A percentile compares a stretch with the other conserved stretches of the same genome.
These are phyloP conservation scores for Bidens hawaiensis DNA, from an alignment of 140 eudicot species.

Conservation along the genomic window DNA sequence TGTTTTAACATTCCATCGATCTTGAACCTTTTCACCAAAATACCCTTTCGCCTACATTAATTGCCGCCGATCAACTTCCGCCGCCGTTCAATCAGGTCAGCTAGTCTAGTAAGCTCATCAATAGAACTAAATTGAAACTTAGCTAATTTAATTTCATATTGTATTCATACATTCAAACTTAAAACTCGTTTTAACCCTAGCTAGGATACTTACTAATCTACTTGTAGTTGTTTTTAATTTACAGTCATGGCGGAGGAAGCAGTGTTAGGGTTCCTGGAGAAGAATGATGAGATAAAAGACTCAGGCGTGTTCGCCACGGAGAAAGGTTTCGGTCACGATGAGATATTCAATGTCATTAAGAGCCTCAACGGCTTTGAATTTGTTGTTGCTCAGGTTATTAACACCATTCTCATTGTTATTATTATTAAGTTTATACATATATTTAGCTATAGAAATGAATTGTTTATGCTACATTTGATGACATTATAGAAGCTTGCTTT, in stretches of 20 bases:
- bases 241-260: constrained; percentile 85
- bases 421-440: no score
- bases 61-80: constrained; percentile 1
- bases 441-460: background rate
- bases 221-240: background rate
- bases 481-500: background rate
- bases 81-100: background rate
- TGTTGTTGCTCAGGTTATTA: constrained; percentile 66
- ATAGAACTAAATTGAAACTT: background rate
- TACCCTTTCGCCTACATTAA: background rate
- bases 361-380: constrained; percentile 61
- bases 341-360: constrained; percentile 63
- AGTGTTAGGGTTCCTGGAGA: constrained; percentile 52
- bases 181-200: background rate
- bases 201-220: background rate
- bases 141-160: background rate
- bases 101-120: background rate
- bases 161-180: background rate
- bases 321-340: constrained; percentile 63
- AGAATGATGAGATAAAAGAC: constrained; percentile 52
- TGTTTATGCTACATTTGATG: background rate
- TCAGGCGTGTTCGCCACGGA: constrained; percentile 62
- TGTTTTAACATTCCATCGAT: no score
- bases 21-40: background rate
- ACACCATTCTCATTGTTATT: background rate